Evolutionary conservation across 2,329 filamentous ascomycete species (phyloP), one percentile per base, ranked within the genome.

Genomic region (Myriosclerotinia scirpicola): DNA sequence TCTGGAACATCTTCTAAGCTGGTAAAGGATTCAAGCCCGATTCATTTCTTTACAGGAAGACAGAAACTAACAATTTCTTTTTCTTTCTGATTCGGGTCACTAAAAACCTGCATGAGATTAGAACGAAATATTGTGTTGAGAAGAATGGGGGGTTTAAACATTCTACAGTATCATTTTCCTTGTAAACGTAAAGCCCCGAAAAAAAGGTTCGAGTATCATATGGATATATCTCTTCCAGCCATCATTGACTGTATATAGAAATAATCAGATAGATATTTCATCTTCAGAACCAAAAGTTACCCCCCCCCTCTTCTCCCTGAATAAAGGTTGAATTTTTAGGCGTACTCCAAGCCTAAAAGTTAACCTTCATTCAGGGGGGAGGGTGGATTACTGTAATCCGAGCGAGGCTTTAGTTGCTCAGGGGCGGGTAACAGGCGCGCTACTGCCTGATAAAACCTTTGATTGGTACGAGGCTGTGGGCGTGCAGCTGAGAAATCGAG

Each of bases 371-470:
- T 26, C 26, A 26, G 26, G 26, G 26, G 26, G 26, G 26, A n/a
- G n/a, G n/a, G n/a, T n/a, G n/a, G n/a, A n/a, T n/a, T n/a, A 3
- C 26, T 26, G 3, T 26, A 26, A 26, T 3, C 26, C 26, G 26
- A 26, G 26, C 34, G 15, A 30, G 30, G 17, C 36, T 40, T 34
- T 56, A 15, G n/a, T 36, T 56, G 15, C 54, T 26, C 4, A 26
- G 20, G 46, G 56, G 42, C 42, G 56, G 26, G 44, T 38, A 60
- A 60, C 56, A 42, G 30, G 30, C 56, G 44, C 56, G 56, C 30
- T 34, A 34, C 30, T 34, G 30, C 5, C 30, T 26, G 44, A 61
- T 38, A 17, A 30, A 40, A 40, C 20, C 12, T 26, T 38, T 61
- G 58, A 61, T 50, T 61, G 58, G 44, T 38, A 50, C 12, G n/a